Percentiles rank a stretch among this genome's conserved stretches.
These are phyloP conservation scores for Soucietia sequanensis DNA, from an alignment of 805 yeast genomes.

Conservation along the genomic window DNA sequence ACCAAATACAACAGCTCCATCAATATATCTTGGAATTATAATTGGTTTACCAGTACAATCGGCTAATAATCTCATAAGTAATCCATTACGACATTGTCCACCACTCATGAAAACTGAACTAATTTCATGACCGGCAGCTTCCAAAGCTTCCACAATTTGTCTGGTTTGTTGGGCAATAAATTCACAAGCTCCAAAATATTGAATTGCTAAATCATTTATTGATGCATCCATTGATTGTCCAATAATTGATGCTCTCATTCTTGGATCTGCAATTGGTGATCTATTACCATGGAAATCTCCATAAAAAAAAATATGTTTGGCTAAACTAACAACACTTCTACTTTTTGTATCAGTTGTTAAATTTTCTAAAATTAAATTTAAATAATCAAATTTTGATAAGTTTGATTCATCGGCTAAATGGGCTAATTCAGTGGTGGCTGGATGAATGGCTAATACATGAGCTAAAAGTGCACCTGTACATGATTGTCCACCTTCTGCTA, in stretches of 20 bases:
- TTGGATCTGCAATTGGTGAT: conserved; percentile 95
- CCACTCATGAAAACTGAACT: conserved; percentile 86
- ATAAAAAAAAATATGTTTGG: conserved; percentile 84
- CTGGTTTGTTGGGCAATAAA: conserved; percentile 97
- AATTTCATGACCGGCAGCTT: conserved; percentile 72
- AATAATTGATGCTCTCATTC: conserved; percentile 87
- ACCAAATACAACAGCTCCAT: conserved; percentile 96
- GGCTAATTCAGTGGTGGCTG: conserved; percentile 75
- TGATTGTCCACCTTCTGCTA: conserved; percentile 99
- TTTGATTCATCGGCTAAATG: conserved; percentile 66
- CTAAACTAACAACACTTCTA: conserved; percentile 76
- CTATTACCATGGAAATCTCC: conserved; percentile 97
- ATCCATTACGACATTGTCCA: conserved; percentile 92
- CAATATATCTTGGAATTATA: conserved; percentile 90
- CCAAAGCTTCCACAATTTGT: conserved; percentile 88
- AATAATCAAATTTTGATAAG: conserved; percentile 75
- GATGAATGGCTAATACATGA: conserved; percentile 84
- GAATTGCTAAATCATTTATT: conserved; percentile 78
- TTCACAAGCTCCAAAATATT: conserved; percentile 92
- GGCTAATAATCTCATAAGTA: conserved; percentile 85
- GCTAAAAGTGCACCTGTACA: conserved; percentile 94
- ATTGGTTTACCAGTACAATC: conserved; percentile 92
- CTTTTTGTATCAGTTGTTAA: conserved; percentile 55
- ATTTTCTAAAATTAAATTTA: conserved; percentile 72
- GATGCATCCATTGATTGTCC: conserved; percentile 93